Evolutionary conservation across 306 rosid species (phyloP), one percentile per base, ranked within the genome.

Genomic region (Trichosanthes truncata): DNA sequence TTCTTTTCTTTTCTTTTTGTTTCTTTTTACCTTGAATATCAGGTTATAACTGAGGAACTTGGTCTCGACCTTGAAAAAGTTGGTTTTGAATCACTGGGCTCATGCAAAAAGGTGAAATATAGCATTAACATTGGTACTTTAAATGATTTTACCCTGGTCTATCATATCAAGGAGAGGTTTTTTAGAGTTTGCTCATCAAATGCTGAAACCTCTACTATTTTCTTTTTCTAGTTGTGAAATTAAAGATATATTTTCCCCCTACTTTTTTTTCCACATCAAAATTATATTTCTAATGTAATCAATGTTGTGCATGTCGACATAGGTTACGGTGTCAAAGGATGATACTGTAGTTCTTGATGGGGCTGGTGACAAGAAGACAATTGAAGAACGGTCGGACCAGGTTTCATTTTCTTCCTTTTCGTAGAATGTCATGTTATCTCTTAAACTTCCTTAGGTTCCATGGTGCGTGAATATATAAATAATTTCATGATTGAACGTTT

Each of bases 361-460:
- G 43, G 92, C 93, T 60, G 97, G 97, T 83, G 97, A 94, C 88
- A 94, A 94, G 91, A 87, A 84, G 83, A 62, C 81, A 11, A 85
- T 94, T 68, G 98, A 94, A 83, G 98, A 94, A 85, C 88, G 91
- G 91, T 92, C 92, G 63, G 97, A 89, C n/a, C 97, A 92, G 98
- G 98, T 92, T 85, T 61, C 56, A 7, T 31, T 78, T 20, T 48
- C 31, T 63, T 75, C 23, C 26, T 72, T 52, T 83, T 21, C 21
- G 52, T 13, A 12, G 56, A 71, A 71, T 45, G 31, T 71, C 56
- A n/a, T 43, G 35, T 23, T n/a, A 23, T 41, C 35, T 20, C 33
- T 41, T 71, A 43, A 11, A 45, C 35, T 41, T 71, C 55, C 12
- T 36, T 41, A 23, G 38, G 76, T 43, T 71, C 36, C 56, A 12